Percentiles rank a stretch among this genome's conserved stretches.
phyloP scores from a whole-genome alignment of 108 stramenopile species.

The Nitzschia sp. region DNA sequence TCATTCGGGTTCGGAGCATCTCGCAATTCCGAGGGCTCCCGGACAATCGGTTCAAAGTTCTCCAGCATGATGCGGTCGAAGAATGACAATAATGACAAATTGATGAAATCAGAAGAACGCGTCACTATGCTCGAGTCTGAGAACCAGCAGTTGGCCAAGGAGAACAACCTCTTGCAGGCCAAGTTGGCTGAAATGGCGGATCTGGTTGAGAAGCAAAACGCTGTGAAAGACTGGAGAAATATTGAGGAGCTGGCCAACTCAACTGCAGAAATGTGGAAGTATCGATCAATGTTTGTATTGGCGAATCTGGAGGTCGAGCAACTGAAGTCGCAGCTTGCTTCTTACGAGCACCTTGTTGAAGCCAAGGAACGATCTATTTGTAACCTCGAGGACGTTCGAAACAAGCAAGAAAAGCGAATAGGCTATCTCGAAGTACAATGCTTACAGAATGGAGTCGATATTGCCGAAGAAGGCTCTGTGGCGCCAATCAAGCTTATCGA shows the following conservation, averaged over 20 bases:
- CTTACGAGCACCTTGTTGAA: background rate
- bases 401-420: constrained; percentile 9
- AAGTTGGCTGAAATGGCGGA: background rate
- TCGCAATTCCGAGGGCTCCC: background rate
- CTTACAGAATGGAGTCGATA: constrained; percentile 11
- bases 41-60: background rate
- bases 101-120: background rate
- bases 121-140: background rate
- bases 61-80: constrained; percentile 11
- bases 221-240: constrained; percentile 1
- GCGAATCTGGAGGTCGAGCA: background rate
- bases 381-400: background rate
- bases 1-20: constrained; percentile 3
- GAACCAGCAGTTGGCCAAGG: constrained; percentile 4
- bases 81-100: background rate
- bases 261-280: background rate
- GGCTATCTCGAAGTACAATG: constrained; percentile 9
- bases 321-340: background rate
- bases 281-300: background rate
- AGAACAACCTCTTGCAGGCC: constrained; percentile 7
- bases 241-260: background rate
- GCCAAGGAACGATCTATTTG: constrained; percentile 4
- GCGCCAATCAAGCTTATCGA: background rate
- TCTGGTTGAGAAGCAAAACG: background rate
- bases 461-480: background rate